phyloP scores from a whole-genome alignment of 192 early-diverging fungal species.

The Coemansia sp. region DNA sequence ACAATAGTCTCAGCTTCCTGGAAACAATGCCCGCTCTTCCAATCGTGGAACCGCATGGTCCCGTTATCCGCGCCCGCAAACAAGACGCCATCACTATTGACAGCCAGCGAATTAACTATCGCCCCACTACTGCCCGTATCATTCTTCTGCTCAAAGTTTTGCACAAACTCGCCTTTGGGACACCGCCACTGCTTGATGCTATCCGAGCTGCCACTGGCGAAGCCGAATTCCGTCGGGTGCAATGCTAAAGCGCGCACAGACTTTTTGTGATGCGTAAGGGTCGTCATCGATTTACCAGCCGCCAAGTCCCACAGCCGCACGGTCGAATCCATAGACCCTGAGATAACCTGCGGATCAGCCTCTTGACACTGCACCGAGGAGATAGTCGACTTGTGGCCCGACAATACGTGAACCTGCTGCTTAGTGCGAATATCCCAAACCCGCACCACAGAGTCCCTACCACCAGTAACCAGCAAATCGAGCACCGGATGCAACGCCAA shows the following conservation, averaged over 20 bases:
- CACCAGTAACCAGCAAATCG: conserved; percentile 93
- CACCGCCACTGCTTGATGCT: conserved; percentile 98
- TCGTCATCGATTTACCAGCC: conserved; percentile 92
- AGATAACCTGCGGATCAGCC: conserved; percentile 96
- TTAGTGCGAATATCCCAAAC: conserved; percentile 99
- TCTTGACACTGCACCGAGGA: conserved; percentile 90
- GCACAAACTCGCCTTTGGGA: conserved; percentile 93
- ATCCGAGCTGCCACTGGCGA: conserved; percentile 87
- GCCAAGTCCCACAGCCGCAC: conserved; percentile 97
- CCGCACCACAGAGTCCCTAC: conserved; percentile 92
- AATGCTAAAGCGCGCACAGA: conserved; percentile 89
- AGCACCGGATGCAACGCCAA: conserved; percentile 92
- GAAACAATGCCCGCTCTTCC: conserved; percentile 95
- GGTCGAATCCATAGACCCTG: conserved; percentile 91
- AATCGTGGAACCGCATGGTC: conserved; percentile 97
- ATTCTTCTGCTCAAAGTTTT: conserved; percentile 72
- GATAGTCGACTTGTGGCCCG: conserved; percentile 88
- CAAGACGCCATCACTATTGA: conserved; percentile 92
- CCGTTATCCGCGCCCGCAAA: conserved; percentile 98
- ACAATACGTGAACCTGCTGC: conserved; percentile 84
- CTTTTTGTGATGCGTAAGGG: conserved; percentile 98
- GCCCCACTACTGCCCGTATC: conserved; percentile 65
- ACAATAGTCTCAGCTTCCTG: conserved; percentile 84
- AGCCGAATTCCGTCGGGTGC: conserved; percentile 93
- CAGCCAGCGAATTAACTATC: conserved; percentile 89